Percentiles rank a stretch among this genome's conserved stretches.
Conservation (phyloP, 352 stramenopile genomes). For the Globisporangium mamillatum region DNA sequence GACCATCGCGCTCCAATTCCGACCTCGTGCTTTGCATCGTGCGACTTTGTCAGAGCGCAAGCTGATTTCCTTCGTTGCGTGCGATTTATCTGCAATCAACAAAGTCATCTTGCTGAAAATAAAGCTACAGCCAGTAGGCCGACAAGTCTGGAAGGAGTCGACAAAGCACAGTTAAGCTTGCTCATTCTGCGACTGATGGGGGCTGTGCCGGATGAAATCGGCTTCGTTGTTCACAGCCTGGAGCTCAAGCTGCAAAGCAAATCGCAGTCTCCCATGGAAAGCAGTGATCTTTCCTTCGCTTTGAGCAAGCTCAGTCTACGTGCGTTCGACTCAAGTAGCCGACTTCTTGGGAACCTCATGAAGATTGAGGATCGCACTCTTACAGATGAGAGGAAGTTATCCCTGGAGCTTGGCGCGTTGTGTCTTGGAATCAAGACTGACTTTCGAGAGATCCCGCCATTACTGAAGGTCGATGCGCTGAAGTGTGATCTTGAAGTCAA, state of each 20-base stretch:
- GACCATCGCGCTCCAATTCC: constrained; percentile 23
- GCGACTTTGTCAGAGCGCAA: neutral
- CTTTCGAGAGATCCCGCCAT: neutral
- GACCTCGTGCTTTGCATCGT: constrained; percentile 10
- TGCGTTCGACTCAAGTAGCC: constrained; percentile 1
- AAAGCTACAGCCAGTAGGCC: neutral
- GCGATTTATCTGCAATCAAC: neutral
- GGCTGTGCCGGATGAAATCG: constrained; percentile 9
- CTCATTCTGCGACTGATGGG: constrained; percentile 13
- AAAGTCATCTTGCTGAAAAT: neutral
- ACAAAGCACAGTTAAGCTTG: neutral
- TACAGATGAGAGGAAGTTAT: constrained; percentile 8
- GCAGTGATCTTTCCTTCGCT: neutral
- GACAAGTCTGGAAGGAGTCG: neutral
- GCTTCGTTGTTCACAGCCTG: constrained; percentile 8
- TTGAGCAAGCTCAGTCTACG: constrained; percentile 11
- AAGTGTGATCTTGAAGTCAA: constrained; percentile 19
- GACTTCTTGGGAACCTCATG: neutral
- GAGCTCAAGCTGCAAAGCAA: constrained; percentile 13
- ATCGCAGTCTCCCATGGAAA: neutral
- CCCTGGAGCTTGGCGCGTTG: constrained; percentile 6
- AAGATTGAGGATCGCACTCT: neutral
- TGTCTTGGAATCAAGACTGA: neutral
- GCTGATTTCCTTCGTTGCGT: neutral
- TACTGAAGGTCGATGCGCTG: constrained; percentile 8